phyloP scores from a whole-genome alignment of 2,329 filamentous ascomycete species.

The Remersonia thermophila region DNA sequence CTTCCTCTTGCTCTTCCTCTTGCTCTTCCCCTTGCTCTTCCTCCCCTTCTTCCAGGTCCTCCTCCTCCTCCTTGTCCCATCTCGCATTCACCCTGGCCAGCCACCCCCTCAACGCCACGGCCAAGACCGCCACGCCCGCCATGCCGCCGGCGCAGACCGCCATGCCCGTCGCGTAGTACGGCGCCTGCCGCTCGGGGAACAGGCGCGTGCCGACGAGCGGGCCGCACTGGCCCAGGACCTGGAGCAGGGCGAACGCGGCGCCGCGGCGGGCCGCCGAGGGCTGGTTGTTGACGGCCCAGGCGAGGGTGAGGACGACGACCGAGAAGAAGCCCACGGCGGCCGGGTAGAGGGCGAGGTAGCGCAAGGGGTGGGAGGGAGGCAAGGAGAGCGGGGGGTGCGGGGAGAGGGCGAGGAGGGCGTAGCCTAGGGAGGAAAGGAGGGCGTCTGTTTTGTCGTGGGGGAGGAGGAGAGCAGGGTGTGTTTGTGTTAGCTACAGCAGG shows the following conservation, averaged over 20 bases:
- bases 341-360: constrained; percentile 68
- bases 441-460: constrained; percentile 30
- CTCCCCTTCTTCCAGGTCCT: not conserved
- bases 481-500: too few species aligned
- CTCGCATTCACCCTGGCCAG: constrained; percentile 5
- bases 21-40: not conserved
- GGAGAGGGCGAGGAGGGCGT: constrained; percentile 46
- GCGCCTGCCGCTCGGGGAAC: constrained; percentile 47
- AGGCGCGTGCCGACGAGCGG: constrained; percentile 57
- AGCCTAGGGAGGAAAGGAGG: constrained; percentile 49
- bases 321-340: constrained; percentile 72
- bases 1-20: constrained; percentile 1
- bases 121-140: constrained; percentile 45
- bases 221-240: constrained; percentile 70
- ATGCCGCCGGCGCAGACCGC: constrained; percentile 49
- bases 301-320: constrained; percentile 71
- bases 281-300: constrained; percentile 85
- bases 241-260: constrained; percentile 66
- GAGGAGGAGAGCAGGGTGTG: too few species aligned
- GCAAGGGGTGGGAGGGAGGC: constrained; percentile 20
- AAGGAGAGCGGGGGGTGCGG: constrained; percentile 28
- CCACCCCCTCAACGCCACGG: constrained; percentile 36
- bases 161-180: constrained; percentile 54
- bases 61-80: constrained; percentile 4
- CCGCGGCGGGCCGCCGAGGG: constrained; percentile 55